These are phyloP conservation scores for Ceratocystiopsis brevicomis DNA, from an alignment of 2,329 filamentous ascomycete genomes.

Conservation along the genomic window DNA sequence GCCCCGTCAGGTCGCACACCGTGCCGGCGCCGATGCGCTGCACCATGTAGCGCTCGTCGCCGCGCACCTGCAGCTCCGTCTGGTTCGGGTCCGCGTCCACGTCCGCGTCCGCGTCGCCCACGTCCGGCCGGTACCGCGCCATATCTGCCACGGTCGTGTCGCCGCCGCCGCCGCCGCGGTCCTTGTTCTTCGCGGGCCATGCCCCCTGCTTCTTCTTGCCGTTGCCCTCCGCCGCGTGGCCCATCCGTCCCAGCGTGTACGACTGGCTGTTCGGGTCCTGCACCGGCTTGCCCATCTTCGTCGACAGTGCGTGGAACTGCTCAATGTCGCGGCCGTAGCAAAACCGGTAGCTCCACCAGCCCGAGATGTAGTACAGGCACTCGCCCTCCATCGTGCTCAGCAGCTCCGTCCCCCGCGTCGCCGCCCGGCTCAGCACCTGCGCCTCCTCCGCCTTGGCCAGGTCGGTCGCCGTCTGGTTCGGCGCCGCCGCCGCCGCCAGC, in stretches of 20 bases:
- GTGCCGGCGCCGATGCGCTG: slow-evolving; percentile 67
- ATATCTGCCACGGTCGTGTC: slow-evolving; percentile 3
- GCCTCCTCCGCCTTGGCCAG: slow-evolving; percentile 56
- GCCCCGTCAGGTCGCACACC: slow-evolving; percentile 67
- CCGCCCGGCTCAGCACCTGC: slow-evolving; percentile 60
- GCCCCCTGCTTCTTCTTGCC: neutral
- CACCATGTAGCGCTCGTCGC: slow-evolving; percentile 69
- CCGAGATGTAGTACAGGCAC: slow-evolving; percentile 65
- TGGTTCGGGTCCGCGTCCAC: slow-evolving; percentile 17
- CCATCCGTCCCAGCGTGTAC: slow-evolving; percentile 54
- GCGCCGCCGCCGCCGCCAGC: slow-evolving; percentile 35
- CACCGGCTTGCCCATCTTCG: slow-evolving; percentile 52
- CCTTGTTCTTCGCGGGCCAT: slow-evolving; percentile 2
- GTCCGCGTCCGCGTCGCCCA: slow-evolving; percentile 2
- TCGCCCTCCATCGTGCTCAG: slow-evolving; percentile 56
- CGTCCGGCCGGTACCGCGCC: neutral
- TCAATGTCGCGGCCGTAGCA: slow-evolving; percentile 77
- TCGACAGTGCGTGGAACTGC: slow-evolving; percentile 73
- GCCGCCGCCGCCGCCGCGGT: slow-evolving; percentile 6
- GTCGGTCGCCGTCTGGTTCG: slow-evolving; percentile 48
- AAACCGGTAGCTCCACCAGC: slow-evolving; percentile 94
- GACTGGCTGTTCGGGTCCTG: slow-evolving; percentile 60
- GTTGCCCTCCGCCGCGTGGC: neutral
- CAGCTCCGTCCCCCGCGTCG: slow-evolving; percentile 60
- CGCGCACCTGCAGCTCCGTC: slow-evolving; percentile 60